Conservation (phyloP, 371 early-diverging fungal species). For the Sporodiniella umbellata region DNA sequence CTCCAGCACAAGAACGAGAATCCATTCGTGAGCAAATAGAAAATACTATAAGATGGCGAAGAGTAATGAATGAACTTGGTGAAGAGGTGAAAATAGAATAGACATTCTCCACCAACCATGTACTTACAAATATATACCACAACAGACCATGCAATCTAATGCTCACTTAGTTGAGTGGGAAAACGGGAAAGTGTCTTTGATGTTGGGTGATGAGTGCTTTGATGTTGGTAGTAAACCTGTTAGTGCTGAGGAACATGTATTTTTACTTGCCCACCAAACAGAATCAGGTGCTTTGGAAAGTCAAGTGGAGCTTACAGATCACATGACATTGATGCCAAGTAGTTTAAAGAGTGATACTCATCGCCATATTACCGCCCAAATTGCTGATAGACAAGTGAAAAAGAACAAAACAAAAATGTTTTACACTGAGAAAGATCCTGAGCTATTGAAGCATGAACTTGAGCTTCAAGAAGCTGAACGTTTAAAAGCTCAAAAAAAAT, state of each 20-base stretch:
- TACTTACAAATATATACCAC: no score
- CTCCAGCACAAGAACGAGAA: conserved; percentile 40
- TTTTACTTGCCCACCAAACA: conserved; percentile 62
- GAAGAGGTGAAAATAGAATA: conserved; percentile 26
- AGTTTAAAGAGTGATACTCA: conserved; percentile 61
- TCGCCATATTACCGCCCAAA: conserved; percentile 61
- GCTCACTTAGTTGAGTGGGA: conserved; percentile 83
- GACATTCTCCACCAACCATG: conserved; percentile 11
- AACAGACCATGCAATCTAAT: conserved; percentile 65
- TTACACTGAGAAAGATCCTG: conserved; percentile 60
- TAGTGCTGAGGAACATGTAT: conserved; percentile 57
- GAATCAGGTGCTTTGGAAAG: conserved; percentile 66
- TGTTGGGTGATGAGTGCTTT: conserved; percentile 77
- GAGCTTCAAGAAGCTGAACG: conserved; percentile 42
- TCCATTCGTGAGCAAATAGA: conserved; percentile 60
- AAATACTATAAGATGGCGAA: conserved; percentile 80
- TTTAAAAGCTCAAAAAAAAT: conserved; percentile 41
- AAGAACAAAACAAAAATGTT: conserved; percentile 64
- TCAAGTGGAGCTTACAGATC: conserved; percentile 60
- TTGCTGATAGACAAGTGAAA: conserved; percentile 65
- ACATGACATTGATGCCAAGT: conserved; percentile 70
- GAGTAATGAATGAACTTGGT: conserved; percentile 33
- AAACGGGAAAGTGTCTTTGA: conserved; percentile 70
- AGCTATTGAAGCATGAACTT: conserved; percentile 35
- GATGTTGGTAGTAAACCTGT: conserved; percentile 60